These are phyloP conservation scores for Oryza longistaminata DNA, from an alignment of 176 grass and related monocot species.

Conservation along the genomic window DNA sequence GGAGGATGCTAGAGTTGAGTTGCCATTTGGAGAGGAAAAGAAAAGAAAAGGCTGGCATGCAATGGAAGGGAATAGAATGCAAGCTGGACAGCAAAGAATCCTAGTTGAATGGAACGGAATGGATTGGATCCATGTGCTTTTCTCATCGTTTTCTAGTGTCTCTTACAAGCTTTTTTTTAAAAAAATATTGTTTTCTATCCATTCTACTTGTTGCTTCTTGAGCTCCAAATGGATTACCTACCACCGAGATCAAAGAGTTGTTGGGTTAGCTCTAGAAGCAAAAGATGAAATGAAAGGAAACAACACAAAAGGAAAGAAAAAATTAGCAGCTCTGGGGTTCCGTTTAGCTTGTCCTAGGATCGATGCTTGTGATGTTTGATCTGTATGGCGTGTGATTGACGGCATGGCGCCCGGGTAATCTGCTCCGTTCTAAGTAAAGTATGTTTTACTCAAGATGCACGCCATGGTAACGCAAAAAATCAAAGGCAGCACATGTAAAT, in stretches of 20 bases:
- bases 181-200: too few species aligned
- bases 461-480: background rate
- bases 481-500: background rate
- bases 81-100: constrained; percentile 40
- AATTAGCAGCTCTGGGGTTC: too few species aligned
- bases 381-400: background rate
- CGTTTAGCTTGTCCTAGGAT: background rate
- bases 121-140: constrained; percentile 20
- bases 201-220: background rate
- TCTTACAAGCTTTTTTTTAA: background rate
- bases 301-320: background rate
- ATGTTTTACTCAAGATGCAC: background rate
- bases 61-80: constrained; percentile 13
- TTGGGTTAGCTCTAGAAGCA: background rate
- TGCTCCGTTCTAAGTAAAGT: constrained; percentile 13
- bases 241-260: background rate
- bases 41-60: background rate
- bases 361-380: background rate
- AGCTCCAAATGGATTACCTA: background rate
- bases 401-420: background rate
- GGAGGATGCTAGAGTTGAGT: background rate
- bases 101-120: constrained; percentile 20
- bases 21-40: background rate
- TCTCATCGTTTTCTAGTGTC: background rate
- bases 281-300: background rate